Conservation (phyloP, 441 rosid genomes). For the Corymbia citriodora region DNA sequence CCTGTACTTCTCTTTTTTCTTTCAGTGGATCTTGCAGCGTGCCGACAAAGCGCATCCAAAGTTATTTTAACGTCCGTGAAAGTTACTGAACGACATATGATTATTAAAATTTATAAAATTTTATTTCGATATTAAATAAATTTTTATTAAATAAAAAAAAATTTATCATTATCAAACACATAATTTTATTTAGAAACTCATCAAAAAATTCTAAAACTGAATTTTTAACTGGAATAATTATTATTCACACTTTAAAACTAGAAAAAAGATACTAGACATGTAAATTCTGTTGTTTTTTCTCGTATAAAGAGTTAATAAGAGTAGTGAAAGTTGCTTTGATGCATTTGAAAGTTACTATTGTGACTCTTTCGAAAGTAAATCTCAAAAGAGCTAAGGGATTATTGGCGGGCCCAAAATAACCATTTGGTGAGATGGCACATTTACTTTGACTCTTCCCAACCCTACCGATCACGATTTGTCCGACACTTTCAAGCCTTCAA, state of each 20-base stretch:
- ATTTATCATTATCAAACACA: no score
- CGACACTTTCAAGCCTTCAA: no score
- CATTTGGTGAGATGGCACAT: not conserved
- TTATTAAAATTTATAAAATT: not conserved
- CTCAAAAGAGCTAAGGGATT: not conserved
- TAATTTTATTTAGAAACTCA: no score
- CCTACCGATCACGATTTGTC: no score
- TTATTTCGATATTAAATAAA: no score
- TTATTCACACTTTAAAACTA: no score
- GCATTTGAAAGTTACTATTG: not conserved
- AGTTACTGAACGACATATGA: not conserved
- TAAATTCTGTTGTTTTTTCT: not conserved
- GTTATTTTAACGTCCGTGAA: not conserved
- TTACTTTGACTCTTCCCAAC: not conserved
- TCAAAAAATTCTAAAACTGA: no score
- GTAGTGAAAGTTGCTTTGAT: not conserved
- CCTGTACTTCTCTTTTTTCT: not conserved
- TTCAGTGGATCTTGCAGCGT: not conserved
- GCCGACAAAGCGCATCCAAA: not conserved
- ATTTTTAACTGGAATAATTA: no score
- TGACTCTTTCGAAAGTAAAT: not conserved
- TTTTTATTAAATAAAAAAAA: no score
- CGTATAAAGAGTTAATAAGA: not conserved
- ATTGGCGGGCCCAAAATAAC: not conserved
- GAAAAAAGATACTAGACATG: not conserved